These are phyloP conservation scores for Lagerstroemia speciosa DNA, from an alignment of 345 rosid genomes.

Conservation along the genomic window DNA sequence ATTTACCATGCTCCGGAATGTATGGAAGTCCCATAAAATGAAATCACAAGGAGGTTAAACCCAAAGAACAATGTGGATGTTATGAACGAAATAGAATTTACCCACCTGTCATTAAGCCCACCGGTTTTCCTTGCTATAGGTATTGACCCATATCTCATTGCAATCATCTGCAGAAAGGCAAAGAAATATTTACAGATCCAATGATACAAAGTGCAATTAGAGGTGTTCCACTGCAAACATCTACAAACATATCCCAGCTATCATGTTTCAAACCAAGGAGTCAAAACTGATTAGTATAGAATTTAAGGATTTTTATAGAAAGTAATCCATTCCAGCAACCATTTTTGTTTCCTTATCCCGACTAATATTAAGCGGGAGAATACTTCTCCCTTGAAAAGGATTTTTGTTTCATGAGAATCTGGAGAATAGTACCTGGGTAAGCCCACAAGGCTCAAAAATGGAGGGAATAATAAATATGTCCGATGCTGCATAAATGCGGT, in stretches of 20 bases:
- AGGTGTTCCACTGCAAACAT: background rate
- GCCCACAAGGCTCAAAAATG: conserved; percentile 97
- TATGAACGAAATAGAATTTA: conserved; percentile 2
- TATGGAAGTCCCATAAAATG: background rate
- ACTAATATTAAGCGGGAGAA: background rate
- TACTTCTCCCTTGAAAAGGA: background rate
- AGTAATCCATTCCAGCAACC: background rate
- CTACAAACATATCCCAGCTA: background rate
- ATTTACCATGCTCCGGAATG: too few species aligned
- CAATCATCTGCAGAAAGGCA: conserved; percentile 59
- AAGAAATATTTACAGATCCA: background rate
- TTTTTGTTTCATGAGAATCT: background rate
- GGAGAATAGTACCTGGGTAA: conserved; percentile 64
- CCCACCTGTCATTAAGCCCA: conserved; percentile 86
- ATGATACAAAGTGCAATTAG: background rate
- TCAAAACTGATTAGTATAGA: background rate
- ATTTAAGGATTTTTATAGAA: background rate
- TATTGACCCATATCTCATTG: conserved; percentile 86
- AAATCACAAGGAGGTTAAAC: background rate
- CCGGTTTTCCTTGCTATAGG: conserved; percentile 89
- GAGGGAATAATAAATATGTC: conserved; percentile 95
- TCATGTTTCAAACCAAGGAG: background rate
- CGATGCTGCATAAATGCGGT: conserved; percentile 72
- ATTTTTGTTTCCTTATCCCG: background rate
- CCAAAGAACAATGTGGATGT: background rate